Percentiles rank a stretch among this genome's conserved stretches.
Conservation (phyloP, 2,329 filamentous ascomycete species). For the Xylariaceae sp. region DNA sequence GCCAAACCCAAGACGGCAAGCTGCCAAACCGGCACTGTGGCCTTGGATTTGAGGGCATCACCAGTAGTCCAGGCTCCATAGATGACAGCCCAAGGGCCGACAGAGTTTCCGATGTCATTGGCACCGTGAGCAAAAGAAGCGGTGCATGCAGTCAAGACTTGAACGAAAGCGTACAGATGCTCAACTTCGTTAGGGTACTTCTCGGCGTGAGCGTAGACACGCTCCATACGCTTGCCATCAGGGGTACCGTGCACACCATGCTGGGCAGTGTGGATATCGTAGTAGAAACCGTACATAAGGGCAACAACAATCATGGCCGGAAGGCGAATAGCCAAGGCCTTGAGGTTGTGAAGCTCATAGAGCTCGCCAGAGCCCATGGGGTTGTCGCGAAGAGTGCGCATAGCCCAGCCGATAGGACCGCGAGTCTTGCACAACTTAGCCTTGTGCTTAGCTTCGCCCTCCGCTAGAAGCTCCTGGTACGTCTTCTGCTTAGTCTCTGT, state of each 20-base stretch:
- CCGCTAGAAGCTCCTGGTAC: conserved; percentile 67
- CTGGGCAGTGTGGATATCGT: conserved; percentile 82
- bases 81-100: conserved; percentile 72
- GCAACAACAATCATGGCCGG: conserved; percentile 70
- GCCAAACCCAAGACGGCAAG: conserved; percentile 69
- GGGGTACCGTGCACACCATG: conserved; percentile 72
- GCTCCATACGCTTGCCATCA: conserved; percentile 73
- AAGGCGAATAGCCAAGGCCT: conserved; percentile 65
- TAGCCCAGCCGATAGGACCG: conserved; percentile 81
- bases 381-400: conserved; percentile 77
- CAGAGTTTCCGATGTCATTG: conserved; percentile 77
- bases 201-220: conserved; percentile 66
- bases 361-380: conserved; percentile 74
- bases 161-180: conserved; percentile 71
- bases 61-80: conserved; percentile 72
- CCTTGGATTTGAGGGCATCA: conserved; percentile 64
- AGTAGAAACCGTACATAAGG: conserved; percentile 75
- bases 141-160: conserved; percentile 71
- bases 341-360: conserved; percentile 76
- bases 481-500: conserved; percentile 57
- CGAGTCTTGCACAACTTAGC: conserved; percentile 65
- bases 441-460: conserved; percentile 64
- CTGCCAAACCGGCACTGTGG: conserved; percentile 75
- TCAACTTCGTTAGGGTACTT: conserved; percentile 76
- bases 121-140: conserved; percentile 78